A percentile compares a stretch with the other conserved stretches of the same genome.
phyloP scores from a whole-genome alignment of 1,284 basidiomycete genomes.

The Chiua sp. region DNA sequence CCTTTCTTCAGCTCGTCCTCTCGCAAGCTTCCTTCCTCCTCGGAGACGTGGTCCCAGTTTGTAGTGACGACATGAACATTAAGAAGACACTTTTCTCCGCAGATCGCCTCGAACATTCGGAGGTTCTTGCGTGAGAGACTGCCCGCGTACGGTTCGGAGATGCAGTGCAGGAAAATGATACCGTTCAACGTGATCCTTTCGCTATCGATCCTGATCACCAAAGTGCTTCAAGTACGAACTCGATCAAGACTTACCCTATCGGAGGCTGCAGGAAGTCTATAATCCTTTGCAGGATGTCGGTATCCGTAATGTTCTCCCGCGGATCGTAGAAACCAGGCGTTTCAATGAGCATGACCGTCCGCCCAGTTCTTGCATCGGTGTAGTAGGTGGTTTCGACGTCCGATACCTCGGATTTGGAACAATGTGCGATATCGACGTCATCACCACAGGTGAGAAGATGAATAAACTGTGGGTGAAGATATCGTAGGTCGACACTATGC shows the following conservation, averaged over 20 bases:
- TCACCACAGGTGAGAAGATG: conserved; percentile 6
- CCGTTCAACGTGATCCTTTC: conserved; percentile 32
- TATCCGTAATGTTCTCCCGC: conserved; percentile 21
- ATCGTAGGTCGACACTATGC: background rate
- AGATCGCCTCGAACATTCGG: conserved; percentile 49
- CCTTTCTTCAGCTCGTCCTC: background rate
- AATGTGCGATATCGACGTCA: conserved; percentile 1
- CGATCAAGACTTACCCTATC: conserved; percentile 28
- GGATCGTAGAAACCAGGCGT: conserved; percentile 39
- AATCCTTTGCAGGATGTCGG: conserved; percentile 32
- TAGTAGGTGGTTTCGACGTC: conserved; percentile 1
- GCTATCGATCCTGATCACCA: background rate
- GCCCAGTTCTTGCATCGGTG: conserved; percentile 6
- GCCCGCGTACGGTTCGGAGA: conserved; percentile 47
- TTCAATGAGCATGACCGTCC: conserved; percentile 29
- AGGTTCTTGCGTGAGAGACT: conserved; percentile 49
- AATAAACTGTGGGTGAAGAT: conserved; percentile 5
- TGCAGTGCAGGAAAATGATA: conserved; percentile 34
- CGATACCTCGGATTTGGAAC: conserved; percentile 3
- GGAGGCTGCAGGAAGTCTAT: conserved; percentile 44
- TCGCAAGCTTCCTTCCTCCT: conserved; percentile 2
- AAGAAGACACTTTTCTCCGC: conserved; percentile 41
- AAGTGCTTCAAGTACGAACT: background rate
- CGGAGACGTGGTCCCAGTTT: conserved; percentile 1
- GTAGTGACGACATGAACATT: conserved; percentile 10